These are phyloP conservation scores for Saprolegnia parasitica DNA, from an alignment of 352 stramenopile species.

Conservation along the genomic window DNA sequence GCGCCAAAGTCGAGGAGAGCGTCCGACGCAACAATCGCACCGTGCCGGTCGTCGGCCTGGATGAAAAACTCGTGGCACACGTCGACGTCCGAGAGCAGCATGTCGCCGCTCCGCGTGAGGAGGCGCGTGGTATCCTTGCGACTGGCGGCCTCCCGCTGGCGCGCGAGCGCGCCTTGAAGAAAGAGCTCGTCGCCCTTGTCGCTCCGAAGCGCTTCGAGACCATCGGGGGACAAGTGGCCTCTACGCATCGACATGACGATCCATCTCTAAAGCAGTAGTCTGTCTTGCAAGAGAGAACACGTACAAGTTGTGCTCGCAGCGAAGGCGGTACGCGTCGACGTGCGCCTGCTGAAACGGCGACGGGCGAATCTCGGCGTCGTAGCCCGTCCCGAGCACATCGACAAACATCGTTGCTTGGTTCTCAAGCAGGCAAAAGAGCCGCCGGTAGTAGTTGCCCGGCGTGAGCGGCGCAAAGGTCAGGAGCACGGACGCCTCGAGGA, in stretches of 20 bases:
- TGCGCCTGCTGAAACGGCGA: slow-evolving; percentile 89
- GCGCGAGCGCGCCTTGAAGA: slow-evolving; percentile 45
- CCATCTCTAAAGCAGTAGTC: too few species aligned
- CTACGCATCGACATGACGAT: slow-evolving; percentile 45
- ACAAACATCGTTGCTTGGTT: slow-evolving; percentile 83
- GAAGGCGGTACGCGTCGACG: slow-evolving; percentile 76
- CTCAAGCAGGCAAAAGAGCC: slow-evolving; percentile 80
- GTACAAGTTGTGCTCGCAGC: slow-evolving; percentile 32
- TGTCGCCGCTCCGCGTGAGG: slow-evolving; percentile 81
- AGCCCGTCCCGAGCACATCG: slow-evolving; percentile 86
- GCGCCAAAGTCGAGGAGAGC: slow-evolving; percentile 77
- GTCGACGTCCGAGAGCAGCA: slow-evolving; percentile 61
- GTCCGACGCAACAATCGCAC: slow-evolving; percentile 44
- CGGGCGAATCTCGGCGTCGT: slow-evolving; percentile 83
- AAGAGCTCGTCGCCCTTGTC: slow-evolving; percentile 67
- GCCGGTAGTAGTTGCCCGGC: slow-evolving; percentile 89
- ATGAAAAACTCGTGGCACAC: slow-evolving; percentile 85
- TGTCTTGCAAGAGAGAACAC: too few species aligned
- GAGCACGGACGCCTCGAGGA: slow-evolving; percentile 72
- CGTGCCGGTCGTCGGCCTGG: slow-evolving; percentile 49
- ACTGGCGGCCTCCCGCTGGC: background rate
- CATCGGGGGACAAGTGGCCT: slow-evolving; percentile 68
- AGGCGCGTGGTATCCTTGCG: slow-evolving; percentile 36
- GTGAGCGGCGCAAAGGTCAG: slow-evolving; percentile 67
- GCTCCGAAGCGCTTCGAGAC: slow-evolving; percentile 70